phyloP scores from a whole-genome alignment of 2,329 filamentous ascomycete genomes.

The Ceratocystis huliohia region DNA sequence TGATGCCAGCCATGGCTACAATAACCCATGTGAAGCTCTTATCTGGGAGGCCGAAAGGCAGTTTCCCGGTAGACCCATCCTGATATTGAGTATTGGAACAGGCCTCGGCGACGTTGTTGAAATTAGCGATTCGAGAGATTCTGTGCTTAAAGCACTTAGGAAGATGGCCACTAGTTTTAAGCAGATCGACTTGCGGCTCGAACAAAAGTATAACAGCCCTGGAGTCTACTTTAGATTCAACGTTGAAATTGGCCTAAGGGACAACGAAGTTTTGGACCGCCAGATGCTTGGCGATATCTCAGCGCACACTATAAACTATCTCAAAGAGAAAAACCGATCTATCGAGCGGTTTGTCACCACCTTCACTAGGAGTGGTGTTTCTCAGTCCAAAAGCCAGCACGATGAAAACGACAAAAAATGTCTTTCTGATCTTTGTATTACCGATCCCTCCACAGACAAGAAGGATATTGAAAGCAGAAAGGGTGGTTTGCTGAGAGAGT shows the following conservation, averaged over 20 bases:
- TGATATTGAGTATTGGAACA: conserved; percentile 25
- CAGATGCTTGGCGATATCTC: conserved; percentile 23
- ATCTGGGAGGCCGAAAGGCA: conserved; percentile 25
- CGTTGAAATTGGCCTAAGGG: conserved; percentile 24
- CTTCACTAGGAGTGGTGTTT: background rate
- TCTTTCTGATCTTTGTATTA: too few relatives aligned
- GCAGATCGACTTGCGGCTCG: too few relatives aligned
- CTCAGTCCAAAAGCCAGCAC: too few relatives aligned
- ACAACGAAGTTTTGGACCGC: conserved; percentile 24
- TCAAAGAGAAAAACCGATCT: conserved; percentile 15
- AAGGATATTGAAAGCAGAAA: too few relatives aligned
- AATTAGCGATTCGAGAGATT: conserved; percentile 19
- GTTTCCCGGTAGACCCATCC: conserved; percentile 23
- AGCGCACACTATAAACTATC: background rate
- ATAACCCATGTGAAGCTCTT: conserved; percentile 27
- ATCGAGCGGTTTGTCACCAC: background rate
- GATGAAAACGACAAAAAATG: too few relatives aligned
- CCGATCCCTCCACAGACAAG: rapidly evolving
- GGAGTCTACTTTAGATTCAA: conserved; percentile 25
- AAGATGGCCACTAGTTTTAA: background rate
- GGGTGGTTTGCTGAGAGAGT: too few relatives aligned
- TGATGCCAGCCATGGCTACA: conserved; percentile 24
- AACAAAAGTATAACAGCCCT: conserved; percentile 21
- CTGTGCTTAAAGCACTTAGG: background rate
- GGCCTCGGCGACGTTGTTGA: conserved; percentile 23